A percentile compares a stretch with the other conserved stretches of the same genome.
These are phyloP conservation scores for Mycena citricolor DNA, from an alignment of 1,284 basidiomycete species.

Conservation along the genomic window DNA sequence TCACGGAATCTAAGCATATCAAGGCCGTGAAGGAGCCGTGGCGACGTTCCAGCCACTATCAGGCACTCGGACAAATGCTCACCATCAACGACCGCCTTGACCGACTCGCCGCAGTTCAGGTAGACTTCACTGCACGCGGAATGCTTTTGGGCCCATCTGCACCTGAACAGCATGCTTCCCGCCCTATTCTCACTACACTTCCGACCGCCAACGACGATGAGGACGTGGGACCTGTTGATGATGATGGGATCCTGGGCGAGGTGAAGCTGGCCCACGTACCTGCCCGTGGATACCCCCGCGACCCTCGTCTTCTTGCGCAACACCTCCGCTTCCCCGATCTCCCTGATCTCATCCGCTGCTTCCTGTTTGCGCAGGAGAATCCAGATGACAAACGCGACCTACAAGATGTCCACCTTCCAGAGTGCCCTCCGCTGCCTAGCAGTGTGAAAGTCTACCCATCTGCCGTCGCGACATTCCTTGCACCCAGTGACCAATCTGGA, in stretches of 20 bases:
- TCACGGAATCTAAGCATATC: constrained; percentile 18
- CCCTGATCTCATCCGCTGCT: constrained; percentile 6
- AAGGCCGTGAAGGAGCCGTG: constrained; percentile 20
- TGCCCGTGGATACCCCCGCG: constrained; percentile 5
- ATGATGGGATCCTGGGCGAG: constrained; percentile 2
- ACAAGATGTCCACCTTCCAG: not conserved
- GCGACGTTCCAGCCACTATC: constrained; percentile 12
- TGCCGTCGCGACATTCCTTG: constrained; percentile 4
- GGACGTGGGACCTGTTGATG: constrained; percentile 4
- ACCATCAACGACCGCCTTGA: constrained; percentile 15
- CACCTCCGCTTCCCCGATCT: constrained; percentile 2
- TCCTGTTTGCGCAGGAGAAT: constrained; percentile 6
- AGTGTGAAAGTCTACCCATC: constrained; percentile 1
- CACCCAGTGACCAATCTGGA: constrained; percentile 8
- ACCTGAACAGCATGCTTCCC: no score
- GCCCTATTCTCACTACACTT: no score
- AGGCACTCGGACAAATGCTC: constrained; percentile 16
- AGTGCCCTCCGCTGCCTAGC: constrained; percentile 1
- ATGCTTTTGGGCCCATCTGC: constrained; percentile 11
- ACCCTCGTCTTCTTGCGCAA: constrained; percentile 1
- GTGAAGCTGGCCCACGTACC: constrained; percentile 3
- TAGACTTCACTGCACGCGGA: constrained; percentile 11
- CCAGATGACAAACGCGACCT: not conserved
- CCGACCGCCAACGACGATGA: not conserved
- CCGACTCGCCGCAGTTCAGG: constrained; percentile 11